A percentile compares a stretch with the other conserved stretches of the same genome.
Evolutionary conservation across 1,284 basidiomycete genomes (phyloP).

Genomic region (Heterobasidion occidentale): DNA sequence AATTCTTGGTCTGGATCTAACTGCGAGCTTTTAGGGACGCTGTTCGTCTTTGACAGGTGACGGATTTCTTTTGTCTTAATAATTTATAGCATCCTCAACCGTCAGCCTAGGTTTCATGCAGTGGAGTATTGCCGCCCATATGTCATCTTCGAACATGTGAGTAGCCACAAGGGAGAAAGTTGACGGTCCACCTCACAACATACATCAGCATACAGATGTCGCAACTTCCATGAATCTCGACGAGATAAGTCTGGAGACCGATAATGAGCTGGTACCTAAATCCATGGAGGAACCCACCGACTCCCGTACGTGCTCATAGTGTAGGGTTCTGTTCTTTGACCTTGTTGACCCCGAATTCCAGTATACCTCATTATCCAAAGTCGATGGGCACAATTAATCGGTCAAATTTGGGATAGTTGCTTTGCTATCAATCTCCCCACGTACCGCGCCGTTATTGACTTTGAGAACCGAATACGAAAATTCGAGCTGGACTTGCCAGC

Average conservation of each 20-base stretch:
- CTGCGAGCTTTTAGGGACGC: conserved; percentile 8
- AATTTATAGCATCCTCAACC: not conserved
- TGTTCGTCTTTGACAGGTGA: conserved; percentile 15
- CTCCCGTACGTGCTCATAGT: conserved; percentile 7
- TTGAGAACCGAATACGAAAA: conserved; percentile 12
- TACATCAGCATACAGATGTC: conserved; percentile 14
- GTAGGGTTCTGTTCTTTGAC: not conserved
- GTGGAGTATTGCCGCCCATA: conserved; percentile 14
- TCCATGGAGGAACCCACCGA: conserved; percentile 14
- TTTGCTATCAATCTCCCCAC: conserved; percentile 14
- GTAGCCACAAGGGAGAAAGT: not conserved
- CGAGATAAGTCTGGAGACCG: conserved; percentile 10
- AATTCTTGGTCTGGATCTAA: not conserved
- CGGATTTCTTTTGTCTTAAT: not conserved
- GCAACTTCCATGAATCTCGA: conserved; percentile 15
- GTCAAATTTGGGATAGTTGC: conserved; percentile 16
- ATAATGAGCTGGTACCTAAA: conserved; percentile 8
- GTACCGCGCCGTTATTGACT: conserved; percentile 13
- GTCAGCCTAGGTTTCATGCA: conserved; percentile 8
- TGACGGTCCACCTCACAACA: no score
- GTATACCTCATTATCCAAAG: conserved; percentile 12
- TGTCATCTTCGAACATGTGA: conserved; percentile 15
- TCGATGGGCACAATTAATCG: conserved; percentile 8
- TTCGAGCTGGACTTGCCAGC: conserved; percentile 14
- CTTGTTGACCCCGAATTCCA: not conserved